phyloP scores from a whole-genome alignment of 148 eudicot species.

The Rhododendron griersonianum region DNA sequence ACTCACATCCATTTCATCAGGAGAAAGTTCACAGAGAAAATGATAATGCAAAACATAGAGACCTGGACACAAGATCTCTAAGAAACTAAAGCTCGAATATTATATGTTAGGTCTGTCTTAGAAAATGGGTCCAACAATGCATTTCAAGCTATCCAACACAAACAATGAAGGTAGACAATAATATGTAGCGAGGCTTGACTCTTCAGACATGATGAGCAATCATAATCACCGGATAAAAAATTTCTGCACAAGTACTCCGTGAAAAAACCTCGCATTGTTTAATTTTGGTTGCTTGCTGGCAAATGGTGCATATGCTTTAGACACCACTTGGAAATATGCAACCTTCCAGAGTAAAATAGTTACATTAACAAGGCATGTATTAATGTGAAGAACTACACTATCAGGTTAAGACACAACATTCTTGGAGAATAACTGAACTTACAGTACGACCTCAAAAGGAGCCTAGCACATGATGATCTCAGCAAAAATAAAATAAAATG shows the following conservation, averaged over 20 bases:
- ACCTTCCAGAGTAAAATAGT: conserved; percentile 17
- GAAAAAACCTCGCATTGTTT: conserved; percentile 26
- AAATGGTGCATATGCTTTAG: conserved; percentile 60
- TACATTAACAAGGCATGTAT: background rate
- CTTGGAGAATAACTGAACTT: background rate
- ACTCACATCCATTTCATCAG: background rate
- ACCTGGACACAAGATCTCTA: background rate
- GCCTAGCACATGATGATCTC: background rate
- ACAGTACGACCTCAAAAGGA: background rate
- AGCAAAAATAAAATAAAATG: background rate
- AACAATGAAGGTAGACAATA: background rate
- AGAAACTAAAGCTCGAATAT: background rate
- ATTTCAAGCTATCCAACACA: background rate
- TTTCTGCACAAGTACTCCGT: background rate
- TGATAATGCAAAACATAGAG: background rate
- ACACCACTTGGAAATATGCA: conserved; percentile 80
- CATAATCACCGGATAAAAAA: conserved; percentile 14
- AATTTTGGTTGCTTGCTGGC: conserved; percentile 87
- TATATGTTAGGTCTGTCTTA: background rate
- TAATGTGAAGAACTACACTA: background rate
- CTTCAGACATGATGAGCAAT: conserved; percentile 16
- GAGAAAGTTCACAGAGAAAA: background rate
- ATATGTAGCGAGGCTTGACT: conserved; percentile 29
- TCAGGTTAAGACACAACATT: background rate
- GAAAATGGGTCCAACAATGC: background rate